Percentiles rank a stretch among this genome's conserved stretches.
Conservation (phyloP, 108 stramenopile species). For the Cyclostephanos tholiformis region DNA sequence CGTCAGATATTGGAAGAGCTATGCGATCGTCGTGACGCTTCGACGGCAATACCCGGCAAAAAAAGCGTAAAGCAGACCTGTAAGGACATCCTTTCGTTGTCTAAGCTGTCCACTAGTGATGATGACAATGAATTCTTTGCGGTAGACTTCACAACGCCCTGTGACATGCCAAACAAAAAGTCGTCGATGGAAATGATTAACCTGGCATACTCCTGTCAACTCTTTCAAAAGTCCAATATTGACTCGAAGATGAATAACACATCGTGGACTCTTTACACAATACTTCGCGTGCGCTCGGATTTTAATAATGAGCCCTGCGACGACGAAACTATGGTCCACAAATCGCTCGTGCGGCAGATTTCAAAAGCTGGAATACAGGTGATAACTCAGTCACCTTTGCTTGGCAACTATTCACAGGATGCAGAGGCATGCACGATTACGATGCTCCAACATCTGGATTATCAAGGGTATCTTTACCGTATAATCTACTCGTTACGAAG, state of each 20-base stretch:
- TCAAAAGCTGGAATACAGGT: conserved; percentile 4
- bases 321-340: neutral
- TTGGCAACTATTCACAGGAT: conserved; percentile 37
- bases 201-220: conserved; percentile 2
- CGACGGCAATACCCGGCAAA: neutral
- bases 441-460: conserved; percentile 66
- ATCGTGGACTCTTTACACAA: neutral
- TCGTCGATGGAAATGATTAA: conserved; percentile 11
- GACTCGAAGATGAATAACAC: neutral
- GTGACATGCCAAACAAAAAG: neutral
- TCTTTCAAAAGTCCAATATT: neutral
- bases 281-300: neutral
- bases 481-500: neutral
- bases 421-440: conserved; percentile 60
- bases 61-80: neutral
- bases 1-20: conserved; percentile 71
- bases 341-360: conserved; percentile 5
- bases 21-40: conserved; percentile 25
- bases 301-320: neutral
- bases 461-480: conserved; percentile 55
- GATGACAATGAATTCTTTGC: neutral
- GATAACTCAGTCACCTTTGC: conserved; percentile 7
- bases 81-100: neutral
- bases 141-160: conserved; percentile 10
- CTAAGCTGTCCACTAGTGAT: neutral